These are phyloP conservation scores for Trichoderma guizhouense DNA, from an alignment of 2,329 filamentous ascomycete genomes.

Conservation along the genomic window DNA sequence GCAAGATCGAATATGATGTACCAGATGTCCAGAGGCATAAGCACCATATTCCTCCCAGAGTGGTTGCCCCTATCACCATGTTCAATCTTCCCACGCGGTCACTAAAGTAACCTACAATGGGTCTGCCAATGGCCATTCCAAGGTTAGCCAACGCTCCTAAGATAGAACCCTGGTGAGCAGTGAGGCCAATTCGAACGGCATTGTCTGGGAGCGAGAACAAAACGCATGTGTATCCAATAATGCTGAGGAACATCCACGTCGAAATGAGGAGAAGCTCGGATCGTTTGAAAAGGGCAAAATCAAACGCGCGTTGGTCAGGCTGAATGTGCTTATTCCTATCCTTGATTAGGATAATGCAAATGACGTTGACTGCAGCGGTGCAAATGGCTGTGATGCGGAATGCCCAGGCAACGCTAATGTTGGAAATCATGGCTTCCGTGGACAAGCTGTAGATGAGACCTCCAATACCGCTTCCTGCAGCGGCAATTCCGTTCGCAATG, in stretches of 20 bases:
- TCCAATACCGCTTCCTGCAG: conserved; percentile 48
- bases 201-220: conserved; percentile 64
- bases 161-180: conserved; percentile 56
- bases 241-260: conserved; percentile 56
- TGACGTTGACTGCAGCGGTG: conserved; percentile 52
- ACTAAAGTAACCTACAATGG: conserved; percentile 60
- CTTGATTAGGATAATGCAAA: conserved; percentile 53
- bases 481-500: conserved; percentile 55
- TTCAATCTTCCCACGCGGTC: conserved; percentile 61
- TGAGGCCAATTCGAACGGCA: conserved; percentile 56
- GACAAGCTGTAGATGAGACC: conserved; percentile 27
- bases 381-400: conserved; percentile 49
- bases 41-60: conserved; percentile 16
- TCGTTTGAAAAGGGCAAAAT: conserved; percentile 30
- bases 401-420: conserved; percentile 52
- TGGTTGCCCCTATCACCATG: conserved; percentile 53
- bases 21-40: conserved; percentile 7
- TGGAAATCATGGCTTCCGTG: conserved; percentile 48
- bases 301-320: conserved; percentile 14
- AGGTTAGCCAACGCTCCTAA: conserved; percentile 62
- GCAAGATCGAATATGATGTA: not conserved
- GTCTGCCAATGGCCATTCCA: conserved; percentile 56
- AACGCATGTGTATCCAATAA: conserved; percentile 63
- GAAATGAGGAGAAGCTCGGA: conserved; percentile 57
- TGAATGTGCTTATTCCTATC: conserved; percentile 38